Evolutionary conservation across 768 basidiomycete genomes (phyloP), one percentile per base, ranked within the genome.

Genomic region (Termitomyces sp.): DNA sequence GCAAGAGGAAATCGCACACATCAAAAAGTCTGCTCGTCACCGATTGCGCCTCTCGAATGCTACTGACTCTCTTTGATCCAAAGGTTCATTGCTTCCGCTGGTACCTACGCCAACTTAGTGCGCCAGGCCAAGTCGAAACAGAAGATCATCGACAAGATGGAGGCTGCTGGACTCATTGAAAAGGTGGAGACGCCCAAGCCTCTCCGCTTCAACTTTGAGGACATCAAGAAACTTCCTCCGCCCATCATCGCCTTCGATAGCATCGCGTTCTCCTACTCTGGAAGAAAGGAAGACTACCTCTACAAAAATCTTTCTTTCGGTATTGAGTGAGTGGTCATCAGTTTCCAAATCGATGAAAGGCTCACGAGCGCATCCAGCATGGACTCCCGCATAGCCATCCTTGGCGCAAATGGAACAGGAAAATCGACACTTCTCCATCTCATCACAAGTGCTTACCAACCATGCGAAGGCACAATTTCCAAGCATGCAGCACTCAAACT

Each of bases 131-230:
- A 99, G 78, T 98, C 95, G 53, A 99, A 99, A 74, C 96, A 99
- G 75, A 99, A 99, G 84, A 98, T 99, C 63, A 96, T 99, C 75
- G 96, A 99, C 82, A 99, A 99, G 85, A 99, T 99, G 96, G 97
- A 99, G 80, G 96, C 96, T 30, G 96, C 95, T 14, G 96, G 96
- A 62, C 82, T 99, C 46, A 82, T 99, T 70, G 93, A 99, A 75
- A 94, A 93, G 77, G 77, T 97, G 59, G 93, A 95, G 69, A 71
- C 72, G 4, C 80, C 82, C 38, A 86, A 83, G 66, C 84, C 84
- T 16, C 79, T 99, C 36, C 80, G 85, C 53, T 99, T 98, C 84
- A 88, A 96, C 82, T 99, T 98, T 68, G 96, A 98, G 74, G 94
- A 96, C 67, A 85, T 98, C 63, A 80, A 82, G 67, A 95, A 88